A percentile compares a stretch with the other conserved stretches of the same genome.
phyloP scores from a whole-genome alignment of 148 eudicot genomes.

The Cornus suecica region DNA sequence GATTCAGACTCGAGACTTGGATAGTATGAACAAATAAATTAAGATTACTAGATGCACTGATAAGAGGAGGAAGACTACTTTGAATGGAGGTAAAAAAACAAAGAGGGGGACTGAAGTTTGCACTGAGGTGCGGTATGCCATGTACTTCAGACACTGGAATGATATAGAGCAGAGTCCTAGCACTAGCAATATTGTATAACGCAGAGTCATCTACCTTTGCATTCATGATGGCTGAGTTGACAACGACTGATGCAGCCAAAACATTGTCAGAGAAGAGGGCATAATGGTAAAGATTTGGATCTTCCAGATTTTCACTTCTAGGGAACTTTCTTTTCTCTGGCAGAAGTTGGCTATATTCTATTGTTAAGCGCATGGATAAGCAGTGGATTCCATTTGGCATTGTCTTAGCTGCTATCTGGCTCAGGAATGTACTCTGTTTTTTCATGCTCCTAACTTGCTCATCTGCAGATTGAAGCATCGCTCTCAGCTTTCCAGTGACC shows the following conservation, averaged over 20 bases:
- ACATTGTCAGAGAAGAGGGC: slow-evolving; percentile 96
- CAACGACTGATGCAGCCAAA: slow-evolving; percentile 95
- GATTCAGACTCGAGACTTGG: no score
- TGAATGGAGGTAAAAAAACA: no score
- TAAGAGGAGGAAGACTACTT: no score
- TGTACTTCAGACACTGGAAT: not conserved
- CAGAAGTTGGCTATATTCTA: slow-evolving; percentile 76
- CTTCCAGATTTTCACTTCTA: slow-evolving; percentile 67
- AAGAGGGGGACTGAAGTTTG: no score
- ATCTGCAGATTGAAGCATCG: slow-evolving; percentile 93
- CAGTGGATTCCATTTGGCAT: slow-evolving; percentile 92
- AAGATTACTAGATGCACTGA: no score
- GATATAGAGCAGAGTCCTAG: not conserved
- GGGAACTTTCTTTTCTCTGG: slow-evolving; percentile 76
- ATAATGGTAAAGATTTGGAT: slow-evolving; percentile 74
- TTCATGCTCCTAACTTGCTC: slow-evolving; percentile 88
- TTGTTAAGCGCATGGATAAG: slow-evolving; percentile 84
- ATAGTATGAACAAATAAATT: no score
- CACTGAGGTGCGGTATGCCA: no score
- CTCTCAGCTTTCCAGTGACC: slow-evolving; percentile 83
- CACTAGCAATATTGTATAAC: not conserved
- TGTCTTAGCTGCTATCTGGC: slow-evolving; percentile 91
- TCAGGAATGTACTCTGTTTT: slow-evolving; percentile 88
- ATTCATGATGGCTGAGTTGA: slow-evolving; percentile 77
- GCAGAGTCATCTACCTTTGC: slow-evolving; percentile 57